phyloP scores from a whole-genome alignment of 164 flowering plant species.

The Sedum album region DNA sequence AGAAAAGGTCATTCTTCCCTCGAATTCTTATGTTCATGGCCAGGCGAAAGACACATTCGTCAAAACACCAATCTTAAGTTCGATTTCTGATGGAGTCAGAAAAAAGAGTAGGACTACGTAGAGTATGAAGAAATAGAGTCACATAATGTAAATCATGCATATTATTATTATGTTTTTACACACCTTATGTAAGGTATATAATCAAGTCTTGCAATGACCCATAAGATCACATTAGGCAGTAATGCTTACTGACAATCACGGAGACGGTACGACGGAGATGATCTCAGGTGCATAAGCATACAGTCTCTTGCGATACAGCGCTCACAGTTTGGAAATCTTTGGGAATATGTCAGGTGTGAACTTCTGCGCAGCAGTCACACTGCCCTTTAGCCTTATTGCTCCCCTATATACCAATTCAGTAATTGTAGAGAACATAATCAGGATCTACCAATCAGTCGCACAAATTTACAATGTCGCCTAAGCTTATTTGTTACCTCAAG shows the following conservation, averaged over 20 bases:
- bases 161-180: neutral
- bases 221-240: neutral
- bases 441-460: no score
- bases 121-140: neutral
- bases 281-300: neutral
- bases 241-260: neutral
- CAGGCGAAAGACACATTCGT: slow-evolving; percentile 32
- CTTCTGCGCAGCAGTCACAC: slow-evolving; percentile 90
- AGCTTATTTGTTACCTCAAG: no score
- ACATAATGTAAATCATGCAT: neutral
- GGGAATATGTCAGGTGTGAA: slow-evolving; percentile 98
- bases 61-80: neutral
- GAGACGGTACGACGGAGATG: neutral
- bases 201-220: neutral
- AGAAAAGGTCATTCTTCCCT: neutral
- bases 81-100: no score
- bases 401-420: slow-evolving; percentile 48
- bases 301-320: neutral
- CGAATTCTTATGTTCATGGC: slow-evolving; percentile 37
- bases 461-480: no score
- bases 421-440: neutral
- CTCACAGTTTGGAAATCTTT: slow-evolving; percentile 89
- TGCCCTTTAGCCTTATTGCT: slow-evolving; percentile 85
- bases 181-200: neutral
- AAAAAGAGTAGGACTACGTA: neutral